These are phyloP conservation scores for Colletotrichum sansevieriae DNA, from an alignment of 2,329 filamentous ascomycete genomes.

Conservation along the genomic window DNA sequence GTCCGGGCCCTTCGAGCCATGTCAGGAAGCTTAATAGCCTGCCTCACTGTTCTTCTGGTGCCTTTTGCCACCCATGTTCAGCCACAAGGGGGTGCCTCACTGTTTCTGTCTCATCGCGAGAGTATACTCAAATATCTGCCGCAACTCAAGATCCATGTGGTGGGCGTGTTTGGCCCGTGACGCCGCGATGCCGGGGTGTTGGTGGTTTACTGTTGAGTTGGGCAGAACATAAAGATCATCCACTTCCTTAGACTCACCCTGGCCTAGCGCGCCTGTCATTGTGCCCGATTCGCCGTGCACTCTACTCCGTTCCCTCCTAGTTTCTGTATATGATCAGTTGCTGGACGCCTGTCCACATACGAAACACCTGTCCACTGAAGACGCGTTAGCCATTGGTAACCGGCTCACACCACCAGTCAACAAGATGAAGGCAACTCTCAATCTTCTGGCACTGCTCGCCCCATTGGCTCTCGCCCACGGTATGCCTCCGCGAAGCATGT, in stretches of 20 bases:
- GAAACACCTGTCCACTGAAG: background rate
- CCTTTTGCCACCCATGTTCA: too few species aligned
- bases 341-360: background rate
- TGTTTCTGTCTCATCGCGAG: slow-evolving; percentile 30
- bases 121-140: slow-evolving; percentile 14
- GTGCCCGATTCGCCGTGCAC: background rate
- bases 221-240: slow-evolving; percentile 16
- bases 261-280: background rate
- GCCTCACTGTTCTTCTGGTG: too few species aligned
- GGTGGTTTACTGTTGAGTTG: background rate
- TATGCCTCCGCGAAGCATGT: slow-evolving; percentile 41
- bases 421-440: slow-evolving; percentile 28
- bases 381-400: background rate
- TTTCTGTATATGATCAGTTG: background rate
- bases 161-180: slow-evolving; percentile 7
- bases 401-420: too few species aligned
- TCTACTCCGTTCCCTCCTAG: too few species aligned
- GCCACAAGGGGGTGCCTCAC: background rate
- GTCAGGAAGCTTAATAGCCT: slow-evolving; percentile 8
- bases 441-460: slow-evolving; percentile 17
- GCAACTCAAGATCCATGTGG: slow-evolving; percentile 3
- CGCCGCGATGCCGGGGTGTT: slow-evolving; percentile 11
- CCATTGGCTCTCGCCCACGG: slow-evolving; percentile 16
- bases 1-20: slow-evolving; percentile 11
- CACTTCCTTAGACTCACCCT: slow-evolving; percentile 7